Conservation (phyloP, 2,329 filamentous ascomycete species). For the Delphinella strobiligena region DNA sequence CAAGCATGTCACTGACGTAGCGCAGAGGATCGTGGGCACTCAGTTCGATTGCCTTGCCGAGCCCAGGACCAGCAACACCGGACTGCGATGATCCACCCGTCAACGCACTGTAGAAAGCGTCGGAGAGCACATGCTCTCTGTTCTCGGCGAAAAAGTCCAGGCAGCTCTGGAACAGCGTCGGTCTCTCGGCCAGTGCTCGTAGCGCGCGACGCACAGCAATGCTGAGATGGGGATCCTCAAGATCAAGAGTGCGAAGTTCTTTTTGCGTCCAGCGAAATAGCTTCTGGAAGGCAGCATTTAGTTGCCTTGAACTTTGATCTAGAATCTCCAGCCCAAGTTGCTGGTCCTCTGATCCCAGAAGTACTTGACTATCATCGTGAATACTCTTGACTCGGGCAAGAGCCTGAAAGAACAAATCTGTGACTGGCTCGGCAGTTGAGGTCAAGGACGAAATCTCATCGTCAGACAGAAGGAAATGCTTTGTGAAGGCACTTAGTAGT, state of each 20-base stretch:
- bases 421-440: slow-evolving; percentile 66
- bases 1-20: slow-evolving; percentile 94
- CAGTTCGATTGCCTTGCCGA: slow-evolving; percentile 81
- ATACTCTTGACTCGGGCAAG: slow-evolving; percentile 75
- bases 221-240: slow-evolving; percentile 90
- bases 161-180: slow-evolving; percentile 83
- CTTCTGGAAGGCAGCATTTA: slow-evolving; percentile 89
- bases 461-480: slow-evolving; percentile 75
- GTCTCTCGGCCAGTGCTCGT: slow-evolving; percentile 76
- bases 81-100: slow-evolving; percentile 54
- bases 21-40: slow-evolving; percentile 82
- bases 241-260: slow-evolving; percentile 81
- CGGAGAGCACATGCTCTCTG: slow-evolving; percentile 72
- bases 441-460: slow-evolving; percentile 67
- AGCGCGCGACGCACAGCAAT: slow-evolving; percentile 72
- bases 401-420: slow-evolving; percentile 71
- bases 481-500: slow-evolving; percentile 62
- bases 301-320: slow-evolving; percentile 74
- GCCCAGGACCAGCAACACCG: slow-evolving; percentile 24
- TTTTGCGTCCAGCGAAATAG: slow-evolving; percentile 90
- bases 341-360: slow-evolving; percentile 85
- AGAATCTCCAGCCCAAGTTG: slow-evolving; percentile 79
- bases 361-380: slow-evolving; percentile 73
- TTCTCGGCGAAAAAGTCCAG: slow-evolving; percentile 88
- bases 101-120: slow-evolving; percentile 78